Evolutionary conservation across 768 basidiomycete species (phyloP), one percentile per base, ranked within the genome.

Genomic region (Naganishia antarctica): DNA sequence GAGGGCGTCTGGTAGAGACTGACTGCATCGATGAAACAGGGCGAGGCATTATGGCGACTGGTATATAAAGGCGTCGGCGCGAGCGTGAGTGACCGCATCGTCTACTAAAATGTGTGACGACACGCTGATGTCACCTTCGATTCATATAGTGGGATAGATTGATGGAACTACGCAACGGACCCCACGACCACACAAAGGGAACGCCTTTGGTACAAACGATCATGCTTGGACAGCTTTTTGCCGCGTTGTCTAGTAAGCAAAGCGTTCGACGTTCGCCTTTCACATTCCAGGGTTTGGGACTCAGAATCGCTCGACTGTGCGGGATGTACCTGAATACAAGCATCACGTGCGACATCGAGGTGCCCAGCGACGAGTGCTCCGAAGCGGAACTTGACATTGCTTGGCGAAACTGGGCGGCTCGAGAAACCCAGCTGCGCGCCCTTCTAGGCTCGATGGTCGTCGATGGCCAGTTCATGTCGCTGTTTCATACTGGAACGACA

Each of bases 111-210:
- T n/a, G n/a, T n/a, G n/a, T n/a, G n/a, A n/a, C n/a, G n/a, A n/a
- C n/a, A n/a, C n/a, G n/a, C n/a, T n/a, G n/a, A n/a, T n/a, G n/a
- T n/a, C n/a, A n/a, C n/a, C n/a, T n/a, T n/a, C n/a, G n/a, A n/a
- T n/a, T n/a, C n/a, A n/a, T n/a, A n/a, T n/a, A 65, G 64, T 66
- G 65, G 65, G 65, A 62, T 41, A 37, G 51, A 26, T 21, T 66
- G 21, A 50, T 66, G 25, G 60, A 66, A 34, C 41, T 66, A 21
- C 60, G 58, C 8, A 49, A 40, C 25, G 48, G 64, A 12, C 43
- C 41, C 4, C 48, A 61, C 31, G 65, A 66, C 25, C 60, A 48
- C 18, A 57, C 65, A 0, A 61, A 48, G n/a, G 65, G 65, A 23
- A 61, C 60, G 8, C 40, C 65, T 13, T 44, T 66, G 4, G 40